phyloP scores from a whole-genome alignment of 2,329 filamentous ascomycete species.

The Didymella segeticola region DNA sequence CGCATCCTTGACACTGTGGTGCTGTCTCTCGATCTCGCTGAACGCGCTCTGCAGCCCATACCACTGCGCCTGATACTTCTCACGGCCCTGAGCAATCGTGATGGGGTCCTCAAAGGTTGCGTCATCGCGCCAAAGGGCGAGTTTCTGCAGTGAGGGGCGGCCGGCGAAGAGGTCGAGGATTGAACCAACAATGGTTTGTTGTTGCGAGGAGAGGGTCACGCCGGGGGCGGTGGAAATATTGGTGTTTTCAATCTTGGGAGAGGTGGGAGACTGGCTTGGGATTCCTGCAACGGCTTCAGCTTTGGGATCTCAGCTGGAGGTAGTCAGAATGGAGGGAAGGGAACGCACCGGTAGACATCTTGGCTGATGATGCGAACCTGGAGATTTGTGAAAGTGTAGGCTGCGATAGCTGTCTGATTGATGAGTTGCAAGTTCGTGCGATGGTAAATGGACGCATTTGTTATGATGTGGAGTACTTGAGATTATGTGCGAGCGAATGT shows the following conservation, averaged over 20 bases:
- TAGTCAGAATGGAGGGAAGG: not conserved
- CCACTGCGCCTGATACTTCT: constrained; percentile 61
- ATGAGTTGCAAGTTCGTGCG: constrained; percentile 22
- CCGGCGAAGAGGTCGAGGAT: constrained; percentile 70
- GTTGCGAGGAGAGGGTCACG: constrained; percentile 57
- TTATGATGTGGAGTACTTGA: not conserved
- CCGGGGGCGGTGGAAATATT: constrained; percentile 60
- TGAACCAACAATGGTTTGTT: constrained; percentile 63
- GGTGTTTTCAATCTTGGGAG: constrained; percentile 61
- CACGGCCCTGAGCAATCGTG: constrained; percentile 63
- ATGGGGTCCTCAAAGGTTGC: constrained; percentile 66
- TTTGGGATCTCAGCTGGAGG: constrained; percentile 1
- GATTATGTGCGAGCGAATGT: not conserved
- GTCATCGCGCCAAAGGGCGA: constrained; percentile 65
- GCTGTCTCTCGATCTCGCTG: constrained; percentile 62
- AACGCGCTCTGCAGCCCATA: constrained; percentile 68
- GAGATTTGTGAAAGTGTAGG: constrained; percentile 25
- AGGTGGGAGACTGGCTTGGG: constrained; percentile 9
- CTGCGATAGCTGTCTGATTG: constrained; percentile 24
- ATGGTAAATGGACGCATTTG: constrained; percentile 30
- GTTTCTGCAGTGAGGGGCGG: constrained; percentile 64
- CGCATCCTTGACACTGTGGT: constrained; percentile 59
- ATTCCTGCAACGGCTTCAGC: constrained; percentile 16
- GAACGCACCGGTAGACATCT: constrained; percentile 41
- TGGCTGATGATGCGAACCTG: constrained; percentile 24